Base-by-base conservation (phyloP, 1,284 basidiomycete species). In the Vanrija humicola region DNA sequence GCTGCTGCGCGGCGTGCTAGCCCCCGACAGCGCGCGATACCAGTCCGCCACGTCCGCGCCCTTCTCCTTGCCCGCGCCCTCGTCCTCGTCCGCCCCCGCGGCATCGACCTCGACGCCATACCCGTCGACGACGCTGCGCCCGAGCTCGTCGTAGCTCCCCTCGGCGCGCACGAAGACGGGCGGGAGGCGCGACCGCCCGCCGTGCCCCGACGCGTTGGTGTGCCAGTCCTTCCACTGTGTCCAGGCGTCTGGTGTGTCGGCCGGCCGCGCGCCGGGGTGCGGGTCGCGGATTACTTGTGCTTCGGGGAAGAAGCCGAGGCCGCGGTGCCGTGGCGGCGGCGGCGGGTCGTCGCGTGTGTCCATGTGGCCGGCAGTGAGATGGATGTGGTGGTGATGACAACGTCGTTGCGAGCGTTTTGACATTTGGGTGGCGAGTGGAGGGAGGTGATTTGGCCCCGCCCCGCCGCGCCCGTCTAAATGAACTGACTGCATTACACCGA, bases 181-280 rank as follows among this genome's bases (percentile, higher is more conserved):
- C 23, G 70, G 69, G 0, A 19, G 51, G 25, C 53, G 53, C 15
- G 21, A 10, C 50, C 38, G 12, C 21, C 64, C 50, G 14, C 70
- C 72, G 51, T 75, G 70, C 16, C 53, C 58, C 6, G 67, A 50
- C 3, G 68, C 66, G 46, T 72, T 70, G 19, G 65, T 67, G 52
- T 69, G 58, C 73, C 73, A 75, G 45, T 72, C 72, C 54, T 61
- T 64, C 68, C 68, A 72, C 25, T 43, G 26, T 10, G 38, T 43
- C 57, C 43, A 53, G 6, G 50, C 48, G 42, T 59, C 51, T 46
- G n/a, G 34, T 19, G 16, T 3, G 43, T 19, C 34, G 49, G 15
- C 15, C 6, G 4, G 6, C 25, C 14, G 23, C n/a, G 34, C 0
- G 21, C 40, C 15, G 19, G 16, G 38, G 46, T 54, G 40, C 21